These are phyloP conservation scores for Escovopsis sp. DNA, from an alignment of 2,329 filamentous ascomycete genomes.

Conservation along the genomic window DNA sequence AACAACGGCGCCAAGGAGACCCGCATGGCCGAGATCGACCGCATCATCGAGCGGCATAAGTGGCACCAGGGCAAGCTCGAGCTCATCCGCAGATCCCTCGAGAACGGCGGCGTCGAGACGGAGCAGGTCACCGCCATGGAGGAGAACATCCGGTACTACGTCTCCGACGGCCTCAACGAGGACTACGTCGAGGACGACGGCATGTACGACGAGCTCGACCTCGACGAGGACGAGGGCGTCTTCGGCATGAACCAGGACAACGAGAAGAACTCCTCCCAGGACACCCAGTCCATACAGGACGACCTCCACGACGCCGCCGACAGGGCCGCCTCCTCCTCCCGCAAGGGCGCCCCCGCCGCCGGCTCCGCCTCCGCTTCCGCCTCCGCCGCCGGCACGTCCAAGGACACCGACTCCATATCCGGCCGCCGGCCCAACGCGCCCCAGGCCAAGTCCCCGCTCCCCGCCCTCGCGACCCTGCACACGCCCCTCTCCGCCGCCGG, in stretches of 20 bases:
- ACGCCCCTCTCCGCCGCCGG: slow-evolving; percentile 48
- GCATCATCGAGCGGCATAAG: slow-evolving; percentile 79
- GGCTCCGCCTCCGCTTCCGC: slow-evolving; percentile 33
- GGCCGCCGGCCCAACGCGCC: slow-evolving; percentile 58
- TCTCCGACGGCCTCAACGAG: slow-evolving; percentile 72
- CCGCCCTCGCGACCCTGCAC: slow-evolving; percentile 82
- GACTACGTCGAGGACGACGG: slow-evolving; percentile 91
- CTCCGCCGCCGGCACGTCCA: too few species aligned
- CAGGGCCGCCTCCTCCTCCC: slow-evolving; percentile 18
- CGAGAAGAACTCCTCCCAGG: slow-evolving; percentile 87
- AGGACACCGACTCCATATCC: slow-evolving; percentile 40
- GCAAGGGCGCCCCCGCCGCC: slow-evolving; percentile 40
- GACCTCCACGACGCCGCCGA: slow-evolving; percentile 48
- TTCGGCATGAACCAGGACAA: slow-evolving; percentile 69
- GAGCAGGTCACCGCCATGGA: slow-evolving; percentile 79
- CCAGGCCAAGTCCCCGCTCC: slow-evolving; percentile 85
- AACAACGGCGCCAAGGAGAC: slow-evolving; percentile 71
- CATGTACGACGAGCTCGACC: slow-evolving; percentile 86
- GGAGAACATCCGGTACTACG: slow-evolving; percentile 89
- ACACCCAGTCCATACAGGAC: slow-evolving; percentile 82
- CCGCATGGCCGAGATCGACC: slow-evolving; percentile 73
- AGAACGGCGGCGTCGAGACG: slow-evolving; percentile 81
- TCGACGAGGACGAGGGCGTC: slow-evolving; percentile 80
- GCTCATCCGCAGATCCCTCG: slow-evolving; percentile 72
- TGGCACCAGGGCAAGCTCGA: slow-evolving; percentile 93